Conservation (phyloP, 2,329 filamentous ascomycete species). For the Claviceps monticola region DNA sequence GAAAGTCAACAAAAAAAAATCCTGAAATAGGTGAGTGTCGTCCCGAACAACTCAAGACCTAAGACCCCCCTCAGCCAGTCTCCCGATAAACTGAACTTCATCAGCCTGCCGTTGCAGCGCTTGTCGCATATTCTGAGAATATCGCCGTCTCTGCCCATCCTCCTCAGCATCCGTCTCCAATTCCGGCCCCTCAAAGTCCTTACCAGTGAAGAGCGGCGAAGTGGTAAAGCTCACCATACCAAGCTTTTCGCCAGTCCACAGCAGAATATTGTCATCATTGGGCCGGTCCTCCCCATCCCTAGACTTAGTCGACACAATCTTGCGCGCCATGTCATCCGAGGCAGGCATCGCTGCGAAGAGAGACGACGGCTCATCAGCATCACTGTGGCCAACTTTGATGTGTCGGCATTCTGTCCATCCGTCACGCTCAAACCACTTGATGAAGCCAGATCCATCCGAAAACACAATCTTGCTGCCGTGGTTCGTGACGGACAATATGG, state of each 20-base stretch:
- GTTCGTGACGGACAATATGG: slow-evolving; percentile 65
- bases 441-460: slow-evolving; percentile 67
- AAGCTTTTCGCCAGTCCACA: slow-evolving; percentile 81
- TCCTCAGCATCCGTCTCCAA: slow-evolving; percentile 27
- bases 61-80: slow-evolving; percentile 28
- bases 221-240: slow-evolving; percentile 56
- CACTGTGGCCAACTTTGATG: slow-evolving; percentile 41
- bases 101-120: slow-evolving; percentile 67
- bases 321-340: slow-evolving; percentile 63
- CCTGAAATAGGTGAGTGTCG: too few species aligned
- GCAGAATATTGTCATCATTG: slow-evolving; percentile 55
- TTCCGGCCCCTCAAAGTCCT: slow-evolving; percentile 36
- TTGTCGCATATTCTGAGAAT: slow-evolving; percentile 57
- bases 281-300: slow-evolving; percentile 15
- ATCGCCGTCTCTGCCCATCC: slow-evolving; percentile 43
- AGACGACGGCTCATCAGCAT: slow-evolving; percentile 29
- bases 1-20: background rate
- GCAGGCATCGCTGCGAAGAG: slow-evolving; percentile 36
- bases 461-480: slow-evolving; percentile 75
- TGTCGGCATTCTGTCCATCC: slow-evolving; percentile 48
- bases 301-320: slow-evolving; percentile 52
- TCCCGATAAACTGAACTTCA: slow-evolving; percentile 61
- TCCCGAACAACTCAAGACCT: background rate
- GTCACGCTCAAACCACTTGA: slow-evolving; percentile 88
- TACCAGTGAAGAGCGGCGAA: slow-evolving; percentile 30